Evolutionary conservation across 2,329 filamentous ascomycete genomes (phyloP), one percentile per base, ranked within the genome.

Genomic region (Zalaria sp.): DNA sequence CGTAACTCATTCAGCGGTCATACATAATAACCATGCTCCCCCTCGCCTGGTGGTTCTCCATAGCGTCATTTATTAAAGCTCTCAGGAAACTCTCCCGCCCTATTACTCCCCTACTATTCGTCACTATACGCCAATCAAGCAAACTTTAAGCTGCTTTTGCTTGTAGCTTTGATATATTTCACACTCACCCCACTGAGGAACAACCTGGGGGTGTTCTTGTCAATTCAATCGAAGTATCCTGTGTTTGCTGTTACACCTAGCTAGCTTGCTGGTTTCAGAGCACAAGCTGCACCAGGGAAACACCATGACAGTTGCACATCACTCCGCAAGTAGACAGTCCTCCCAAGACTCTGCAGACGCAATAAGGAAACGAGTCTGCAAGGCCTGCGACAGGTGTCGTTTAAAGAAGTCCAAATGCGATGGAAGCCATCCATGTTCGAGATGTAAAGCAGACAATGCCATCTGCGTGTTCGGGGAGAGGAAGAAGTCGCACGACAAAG

Each of bases 351-450:
- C 43, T 31, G 61, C 47, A 36, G 46, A 48, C 38, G 68, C 66
- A 48, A 65, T 67, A 44, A 59, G 75, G 50, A 79, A 80, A 60
- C 66, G 76, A 53, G 76, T 79, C 34, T 77, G 76, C 57, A 80
- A 79, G 60, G 76, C 76, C 25, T 80, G 76, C 58, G 76, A 80
- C 58, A 68, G 76, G 45, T 80, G 76, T 62, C 67, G 76, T 38
- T 51, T 79, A 44, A 80, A 80, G 60, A 80, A 80, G 56, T 79
- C 75, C 55, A 80, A 80, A 71, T 80, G 76, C 58, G 75, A 80
- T 53, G 76, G 76, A 48, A 65, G 70, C 32, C 72, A 64, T 50
- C 75, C 75, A 11, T 80, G 76, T 61, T 68, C 68, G 50, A 64
- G 76, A 45, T 80, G 76, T 59, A 72, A 72, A 53, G 67, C 72